These are phyloP conservation scores for Craspedostauros australis DNA, from an alignment of 108 stramenopile species.

Conservation along the genomic window DNA sequence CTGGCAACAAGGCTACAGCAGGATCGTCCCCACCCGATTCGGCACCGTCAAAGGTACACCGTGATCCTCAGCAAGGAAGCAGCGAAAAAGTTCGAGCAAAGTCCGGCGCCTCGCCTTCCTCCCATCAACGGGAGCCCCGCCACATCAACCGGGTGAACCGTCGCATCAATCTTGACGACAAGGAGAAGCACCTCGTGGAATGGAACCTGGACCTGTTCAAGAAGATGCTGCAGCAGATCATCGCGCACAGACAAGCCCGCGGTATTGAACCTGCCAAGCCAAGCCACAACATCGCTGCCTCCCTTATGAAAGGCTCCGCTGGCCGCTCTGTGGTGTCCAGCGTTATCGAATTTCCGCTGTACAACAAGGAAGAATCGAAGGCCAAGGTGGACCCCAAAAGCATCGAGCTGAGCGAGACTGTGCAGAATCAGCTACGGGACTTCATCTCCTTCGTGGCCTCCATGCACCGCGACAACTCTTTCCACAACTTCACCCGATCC, in stretches of 20 bases:
- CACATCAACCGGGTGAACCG: neutral
- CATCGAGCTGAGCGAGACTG: neutral
- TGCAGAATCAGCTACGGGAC: too few relatives aligned
- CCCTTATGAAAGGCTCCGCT: constrained; percentile 11
- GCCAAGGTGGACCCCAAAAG: constrained; percentile 16
- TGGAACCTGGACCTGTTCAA: constrained; percentile 17
- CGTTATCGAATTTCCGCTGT: constrained; percentile 10
- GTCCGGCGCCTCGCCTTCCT: neutral
- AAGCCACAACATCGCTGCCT: neutral
- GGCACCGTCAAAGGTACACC: constrained; percentile 6
- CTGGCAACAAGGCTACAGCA: constrained; percentile 3
- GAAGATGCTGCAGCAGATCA: constrained; percentile 8
- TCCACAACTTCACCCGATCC: too few relatives aligned
- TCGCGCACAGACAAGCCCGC: constrained; percentile 5
- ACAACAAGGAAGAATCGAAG: constrained; percentile 8
- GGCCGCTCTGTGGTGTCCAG: constrained; percentile 7
- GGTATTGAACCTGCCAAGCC: neutral
- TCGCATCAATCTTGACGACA: neutral
- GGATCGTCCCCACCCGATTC: constrained; percentile 13
- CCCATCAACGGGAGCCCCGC: neutral
- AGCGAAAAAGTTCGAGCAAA: neutral
- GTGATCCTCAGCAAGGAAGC: neutral
- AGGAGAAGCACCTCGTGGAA: constrained; percentile 11
- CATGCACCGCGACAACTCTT: too few relatives aligned
- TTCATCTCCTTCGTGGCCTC: too few relatives aligned